Percentiles rank a stretch among this genome's conserved stretches.
These are phyloP conservation scores for Pisolithus marmoratus DNA, from an alignment of 768 basidiomycete genomes.

Conservation along the genomic window DNA sequence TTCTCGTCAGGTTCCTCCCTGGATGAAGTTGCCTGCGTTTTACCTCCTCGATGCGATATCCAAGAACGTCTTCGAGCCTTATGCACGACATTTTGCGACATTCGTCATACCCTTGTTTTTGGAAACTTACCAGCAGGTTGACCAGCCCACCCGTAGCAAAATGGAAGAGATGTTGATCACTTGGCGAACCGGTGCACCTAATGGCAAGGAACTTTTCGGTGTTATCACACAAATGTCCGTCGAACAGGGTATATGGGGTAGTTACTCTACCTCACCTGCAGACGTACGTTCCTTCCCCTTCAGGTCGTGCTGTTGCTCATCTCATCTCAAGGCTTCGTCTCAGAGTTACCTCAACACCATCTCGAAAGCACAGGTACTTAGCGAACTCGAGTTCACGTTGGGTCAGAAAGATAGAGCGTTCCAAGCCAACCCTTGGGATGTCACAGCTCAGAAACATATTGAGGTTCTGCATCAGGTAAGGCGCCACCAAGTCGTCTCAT, in stretches of 20 bases:
- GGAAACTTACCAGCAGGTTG: slow-evolving; percentile 82
- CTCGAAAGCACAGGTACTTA: slow-evolving; percentile 73
- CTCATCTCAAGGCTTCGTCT: slow-evolving; percentile 12
- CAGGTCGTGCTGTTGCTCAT: background rate
- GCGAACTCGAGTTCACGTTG: slow-evolving; percentile 77
- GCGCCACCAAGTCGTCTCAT: slow-evolving; percentile 16
- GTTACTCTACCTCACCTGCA: slow-evolving; percentile 34
- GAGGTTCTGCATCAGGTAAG: slow-evolving; percentile 73
- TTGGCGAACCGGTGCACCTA: slow-evolving; percentile 85
- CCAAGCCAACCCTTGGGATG: slow-evolving; percentile 71
- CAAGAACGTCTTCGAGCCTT: slow-evolving; percentile 93
- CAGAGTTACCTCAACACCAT: slow-evolving; percentile 37
- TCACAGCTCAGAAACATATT: slow-evolving; percentile 62
- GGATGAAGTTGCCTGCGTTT: slow-evolving; percentile 89
- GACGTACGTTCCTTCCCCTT: slow-evolving; percentile 31
- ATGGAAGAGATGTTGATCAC: slow-evolving; percentile 98
- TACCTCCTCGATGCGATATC: slow-evolving; percentile 96
- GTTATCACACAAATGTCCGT: slow-evolving; percentile 72
- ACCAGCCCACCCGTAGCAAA: slow-evolving; percentile 78
- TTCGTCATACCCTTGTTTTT: slow-evolving; percentile 83
- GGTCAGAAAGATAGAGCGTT: slow-evolving; percentile 73
- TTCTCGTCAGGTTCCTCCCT: slow-evolving; percentile 67
- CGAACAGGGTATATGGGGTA: slow-evolving; percentile 80
- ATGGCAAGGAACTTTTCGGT: slow-evolving; percentile 81
- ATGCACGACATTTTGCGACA: slow-evolving; percentile 77